Evolutionary conservation across 306 rosid species (phyloP).

Genomic region (Albizia julibrissin): DNA sequence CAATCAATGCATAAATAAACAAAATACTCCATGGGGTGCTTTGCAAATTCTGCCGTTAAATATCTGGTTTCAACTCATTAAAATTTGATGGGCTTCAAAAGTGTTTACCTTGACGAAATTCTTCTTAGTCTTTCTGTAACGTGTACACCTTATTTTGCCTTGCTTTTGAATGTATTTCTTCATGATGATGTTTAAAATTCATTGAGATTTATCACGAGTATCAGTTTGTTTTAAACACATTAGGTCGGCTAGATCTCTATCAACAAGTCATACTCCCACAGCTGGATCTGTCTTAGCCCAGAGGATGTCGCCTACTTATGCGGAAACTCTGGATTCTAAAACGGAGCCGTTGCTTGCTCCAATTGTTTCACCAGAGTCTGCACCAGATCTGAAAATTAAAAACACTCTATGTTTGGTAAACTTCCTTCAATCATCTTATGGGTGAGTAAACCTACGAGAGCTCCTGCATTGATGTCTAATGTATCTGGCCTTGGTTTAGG

Average conservation of each 20-base stretch:
- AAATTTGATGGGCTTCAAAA: background rate
- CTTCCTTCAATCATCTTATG: slow-evolving; percentile 21
- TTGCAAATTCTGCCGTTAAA: slow-evolving; percentile 10
- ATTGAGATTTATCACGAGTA: slow-evolving; percentile 13
- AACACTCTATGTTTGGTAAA: slow-evolving; percentile 66
- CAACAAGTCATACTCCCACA: slow-evolving; percentile 69
- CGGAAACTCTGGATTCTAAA: slow-evolving; percentile 32
- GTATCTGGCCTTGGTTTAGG: slow-evolving; percentile 47
- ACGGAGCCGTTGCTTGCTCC: slow-evolving; percentile 67
- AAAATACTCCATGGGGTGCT: background rate
- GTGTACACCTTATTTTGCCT: background rate
- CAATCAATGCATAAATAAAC: background rate
- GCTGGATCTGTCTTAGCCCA: slow-evolving; percentile 60
- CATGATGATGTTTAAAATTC: slow-evolving; percentile 16
- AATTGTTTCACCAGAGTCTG: slow-evolving; percentile 42
- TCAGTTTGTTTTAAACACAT: slow-evolving; percentile 29
- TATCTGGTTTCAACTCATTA: background rate
- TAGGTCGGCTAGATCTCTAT: slow-evolving; percentile 87
- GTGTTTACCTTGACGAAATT: slow-evolving; percentile 7
- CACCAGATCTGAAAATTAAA: slow-evolving; percentile 55
- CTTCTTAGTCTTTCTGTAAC: background rate
- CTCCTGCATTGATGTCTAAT: slow-evolving; percentile 16
- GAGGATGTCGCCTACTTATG: slow-evolving; percentile 43
- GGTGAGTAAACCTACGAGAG: background rate
- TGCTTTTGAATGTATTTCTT: slow-evolving; percentile 10